Base-by-base conservation (phyloP, 495 filamentous ascomycete species). In the Astrocystis sublimbata region DNA sequence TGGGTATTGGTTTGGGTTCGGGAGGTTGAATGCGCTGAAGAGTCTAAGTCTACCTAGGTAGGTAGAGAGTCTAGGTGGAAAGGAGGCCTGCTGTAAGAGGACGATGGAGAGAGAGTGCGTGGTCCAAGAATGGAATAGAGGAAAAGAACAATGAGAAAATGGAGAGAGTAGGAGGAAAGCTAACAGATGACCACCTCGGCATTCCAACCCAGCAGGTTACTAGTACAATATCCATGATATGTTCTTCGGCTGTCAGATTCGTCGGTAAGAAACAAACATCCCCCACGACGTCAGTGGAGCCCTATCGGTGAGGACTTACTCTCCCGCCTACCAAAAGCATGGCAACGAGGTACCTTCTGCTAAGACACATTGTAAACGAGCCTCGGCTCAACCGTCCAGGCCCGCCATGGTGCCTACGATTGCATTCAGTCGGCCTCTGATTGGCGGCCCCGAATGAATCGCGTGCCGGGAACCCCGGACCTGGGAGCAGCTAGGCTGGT, bases 211-310 rank as follows among this genome's bases (percentile, higher is more conserved):
- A n/a, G n/a, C n/a, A n/a, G n/a, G n/a, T n/a, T n/a, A n/a, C n/a
- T n/a, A n/a, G n/a, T n/a, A 42, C 49, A 33, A 17, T 57, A 57
- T 43, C 31, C 45, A 57, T 57, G 38, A 45, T 42, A 19, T 41
- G 36, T 38, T 21, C 43, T 57, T 45, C 40, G 35, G 35, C n/a
- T 45, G 3, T 13, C 31, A 17, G 53, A 56, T 40, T 31, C 19
- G 13, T 19, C 38, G 8, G 43, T 38, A 28, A 24, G 50, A 49
- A 21, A 58, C 12, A 5, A 7, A 21, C 55, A 45, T 58, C 13
- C 19, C 30, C 50, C 19, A 33, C 42, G 45, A 59, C 19, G 31
- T 40, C 43, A 40, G 56, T 33, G 4, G 56, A 36, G 42, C 55
- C 35, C 55, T 58, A 59, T 47, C 42, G 31, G 3, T 5, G 0